These are phyloP conservation scores for Begonia loranthoides DNA, from an alignment of 306 rosid species.

Conservation along the genomic window DNA sequence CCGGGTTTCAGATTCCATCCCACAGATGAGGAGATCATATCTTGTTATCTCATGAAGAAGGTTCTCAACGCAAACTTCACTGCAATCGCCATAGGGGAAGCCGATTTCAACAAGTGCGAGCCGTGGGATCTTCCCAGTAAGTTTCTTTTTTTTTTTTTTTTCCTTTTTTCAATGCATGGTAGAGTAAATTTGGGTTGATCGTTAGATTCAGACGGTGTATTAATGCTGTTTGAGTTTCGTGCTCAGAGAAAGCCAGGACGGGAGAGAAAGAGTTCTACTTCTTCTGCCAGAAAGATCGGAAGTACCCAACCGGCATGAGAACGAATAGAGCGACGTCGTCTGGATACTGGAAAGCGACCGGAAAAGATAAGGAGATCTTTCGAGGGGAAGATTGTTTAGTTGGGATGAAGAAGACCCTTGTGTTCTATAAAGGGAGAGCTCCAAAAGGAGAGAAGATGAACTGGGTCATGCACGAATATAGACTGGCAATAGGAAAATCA, in stretches of 20 bases:
- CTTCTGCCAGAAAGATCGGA: constrained; percentile 75
- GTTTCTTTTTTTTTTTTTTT: not conserved
- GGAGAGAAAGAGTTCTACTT: constrained; percentile 95
- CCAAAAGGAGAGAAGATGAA: constrained; percentile 83
- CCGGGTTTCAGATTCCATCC: constrained; percentile 97
- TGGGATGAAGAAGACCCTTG: constrained; percentile 97
- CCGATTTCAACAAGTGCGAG: constrained; percentile 80
- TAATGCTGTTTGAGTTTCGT: not conserved
- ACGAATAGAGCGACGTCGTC: constrained; percentile 85
- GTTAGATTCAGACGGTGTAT: not conserved
- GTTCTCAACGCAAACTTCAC: constrained; percentile 42
- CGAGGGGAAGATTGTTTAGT: constrained; percentile 46
- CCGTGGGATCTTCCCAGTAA: constrained; percentile 94
- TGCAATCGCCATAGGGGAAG: constrained; percentile 77
- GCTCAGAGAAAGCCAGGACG: constrained; percentile 75
- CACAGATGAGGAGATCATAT: constrained; percentile 72
- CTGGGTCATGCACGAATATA: constrained; percentile 96
- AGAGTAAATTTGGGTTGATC: not conserved
- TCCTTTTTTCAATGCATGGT: not conserved
- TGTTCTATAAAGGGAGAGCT: constrained; percentile 88
- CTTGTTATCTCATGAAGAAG: constrained; percentile 48
- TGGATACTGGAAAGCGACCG: constrained; percentile 97
- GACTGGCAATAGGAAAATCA: constrained; percentile 42
- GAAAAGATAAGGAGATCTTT: constrained; percentile 74
- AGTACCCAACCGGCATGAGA: constrained; percentile 94